Evolutionary conservation across 108 stramenopile genomes (phyloP).

Genomic region (Pseudonitzschia pungens): DNA sequence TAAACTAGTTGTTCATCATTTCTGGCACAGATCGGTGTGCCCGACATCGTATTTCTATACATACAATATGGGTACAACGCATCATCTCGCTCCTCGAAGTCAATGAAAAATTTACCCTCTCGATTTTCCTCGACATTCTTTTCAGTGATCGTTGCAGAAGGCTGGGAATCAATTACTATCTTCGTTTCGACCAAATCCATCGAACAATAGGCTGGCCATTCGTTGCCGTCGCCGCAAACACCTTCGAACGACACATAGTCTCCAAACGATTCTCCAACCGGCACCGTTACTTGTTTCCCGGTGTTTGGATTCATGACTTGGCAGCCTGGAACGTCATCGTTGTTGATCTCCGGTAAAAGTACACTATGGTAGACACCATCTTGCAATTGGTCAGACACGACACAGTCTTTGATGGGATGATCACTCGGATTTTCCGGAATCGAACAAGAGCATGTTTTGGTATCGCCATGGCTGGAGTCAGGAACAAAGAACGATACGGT

Average conservation of each 20-base stretch:
- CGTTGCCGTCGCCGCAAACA: background rate
- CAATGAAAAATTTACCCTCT: background rate
- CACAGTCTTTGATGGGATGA: background rate
- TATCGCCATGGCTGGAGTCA: background rate
- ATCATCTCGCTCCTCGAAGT: background rate
- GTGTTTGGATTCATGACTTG: background rate
- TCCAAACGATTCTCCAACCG: slow-evolving; percentile 8
- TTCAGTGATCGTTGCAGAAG: background rate
- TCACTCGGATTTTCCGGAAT: background rate
- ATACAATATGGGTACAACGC: slow-evolving; percentile 3
- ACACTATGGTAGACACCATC: too few species aligned
- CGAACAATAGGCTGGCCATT: slow-evolving; percentile 5
- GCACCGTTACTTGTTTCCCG: background rate
- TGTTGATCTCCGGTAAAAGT: background rate
- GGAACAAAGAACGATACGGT: slow-evolving; percentile 13
- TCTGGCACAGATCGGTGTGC: background rate
- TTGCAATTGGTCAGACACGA: background rate
- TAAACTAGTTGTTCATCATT: background rate
- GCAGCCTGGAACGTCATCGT: background rate
- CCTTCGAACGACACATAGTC: background rate
- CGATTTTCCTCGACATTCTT: background rate
- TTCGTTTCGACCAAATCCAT: background rate
- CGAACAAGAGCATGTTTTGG: slow-evolving; percentile 8
- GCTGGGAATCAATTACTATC: background rate
- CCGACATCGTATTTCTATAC: background rate